phyloP scores from a whole-genome alignment of 163 green algal species.

The Volvox carteri region DNA sequence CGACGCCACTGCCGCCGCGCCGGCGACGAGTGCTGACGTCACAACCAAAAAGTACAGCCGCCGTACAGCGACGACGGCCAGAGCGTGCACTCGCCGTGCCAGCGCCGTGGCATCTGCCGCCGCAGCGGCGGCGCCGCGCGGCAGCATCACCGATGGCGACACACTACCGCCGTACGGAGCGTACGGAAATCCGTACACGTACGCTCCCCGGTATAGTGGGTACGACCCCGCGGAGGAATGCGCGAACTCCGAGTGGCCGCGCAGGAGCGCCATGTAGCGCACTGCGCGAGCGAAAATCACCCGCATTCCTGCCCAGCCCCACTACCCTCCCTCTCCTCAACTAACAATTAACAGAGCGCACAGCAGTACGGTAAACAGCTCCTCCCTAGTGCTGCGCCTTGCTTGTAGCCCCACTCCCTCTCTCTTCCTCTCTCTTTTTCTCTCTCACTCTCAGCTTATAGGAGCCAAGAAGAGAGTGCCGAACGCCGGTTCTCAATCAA shows the following conservation, averaged over 20 bases:
- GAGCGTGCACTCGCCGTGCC: conserved; percentile 4
- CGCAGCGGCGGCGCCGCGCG: not conserved
- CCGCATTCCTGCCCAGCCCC: conserved; percentile 12
- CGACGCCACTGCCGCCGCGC: conserved; percentile 16
- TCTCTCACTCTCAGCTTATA: no score
- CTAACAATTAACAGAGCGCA: no score
- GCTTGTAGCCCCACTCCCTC: no score
- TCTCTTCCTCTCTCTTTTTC: no score
- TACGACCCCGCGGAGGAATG: conserved; percentile 33
- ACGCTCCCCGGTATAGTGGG: conserved; percentile 32
- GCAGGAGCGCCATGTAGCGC: conserved; percentile 52
- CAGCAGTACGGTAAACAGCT: no score
- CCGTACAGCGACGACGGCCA: not conserved
- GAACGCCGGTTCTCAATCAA: no score
- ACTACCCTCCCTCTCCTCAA: not conserved
- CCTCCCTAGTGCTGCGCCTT: no score
- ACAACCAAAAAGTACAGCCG: conserved; percentile 18
- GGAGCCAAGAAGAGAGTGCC: no score
- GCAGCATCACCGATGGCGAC: conserved; percentile 5
- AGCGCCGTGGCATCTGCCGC: conserved; percentile 38
- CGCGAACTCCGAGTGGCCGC: conserved; percentile 40
- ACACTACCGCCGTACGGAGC: conserved; percentile 43
- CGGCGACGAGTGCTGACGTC: not conserved
- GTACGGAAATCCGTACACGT: conserved; percentile 46
- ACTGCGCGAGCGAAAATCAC: conserved; percentile 31